Evolutionary conservation across 495 filamentous ascomycete species (phyloP).

Genomic region (Delitschia confertaspora): DNA sequence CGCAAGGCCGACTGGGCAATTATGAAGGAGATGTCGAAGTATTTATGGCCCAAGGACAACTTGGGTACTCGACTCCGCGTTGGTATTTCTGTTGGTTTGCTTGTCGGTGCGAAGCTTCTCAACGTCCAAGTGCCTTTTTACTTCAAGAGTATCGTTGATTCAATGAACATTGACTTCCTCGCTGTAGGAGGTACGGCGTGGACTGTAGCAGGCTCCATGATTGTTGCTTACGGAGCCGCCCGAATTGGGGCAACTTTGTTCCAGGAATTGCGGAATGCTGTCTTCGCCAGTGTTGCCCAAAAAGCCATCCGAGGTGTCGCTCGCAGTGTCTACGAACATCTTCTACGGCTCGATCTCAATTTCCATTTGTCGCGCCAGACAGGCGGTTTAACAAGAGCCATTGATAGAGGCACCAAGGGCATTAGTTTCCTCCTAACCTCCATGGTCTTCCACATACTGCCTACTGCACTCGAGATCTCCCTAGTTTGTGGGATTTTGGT

Average conservation of each 20-base stretch:
- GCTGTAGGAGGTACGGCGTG: constrained; percentile 74
- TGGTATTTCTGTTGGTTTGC: constrained; percentile 63
- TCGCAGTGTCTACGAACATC: constrained; percentile 82
- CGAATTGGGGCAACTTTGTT: constrained; percentile 80
- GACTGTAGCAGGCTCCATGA: constrained; percentile 83
- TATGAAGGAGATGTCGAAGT: constrained; percentile 92
- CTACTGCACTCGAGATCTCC: constrained; percentile 84
- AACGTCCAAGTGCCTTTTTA: constrained; percentile 98
- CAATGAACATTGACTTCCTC: constrained; percentile 90
- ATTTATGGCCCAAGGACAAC: constrained; percentile 92
- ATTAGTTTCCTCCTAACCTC: constrained; percentile 94
- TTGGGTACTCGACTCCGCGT: constrained; percentile 77
- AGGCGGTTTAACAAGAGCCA: constrained; percentile 85
- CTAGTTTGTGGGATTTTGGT: constrained; percentile 89
- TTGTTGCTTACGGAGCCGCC: constrained; percentile 80
- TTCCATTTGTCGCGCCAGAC: constrained; percentile 94
- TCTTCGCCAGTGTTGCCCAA: constrained; percentile 94
- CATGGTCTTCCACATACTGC: constrained; percentile 97
- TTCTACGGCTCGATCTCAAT: constrained; percentile 79
- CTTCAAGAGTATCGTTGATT: constrained; percentile 94
- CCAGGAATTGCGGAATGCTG: constrained; percentile 86
- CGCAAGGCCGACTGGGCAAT: constrained; percentile 97
- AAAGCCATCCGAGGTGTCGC: constrained; percentile 91
- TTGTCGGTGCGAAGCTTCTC: constrained; percentile 83
- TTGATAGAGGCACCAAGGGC: constrained; percentile 94